Evolutionary conservation across 345 rosid species (phyloP).

Genomic region (Brassica juncea): DNA sequence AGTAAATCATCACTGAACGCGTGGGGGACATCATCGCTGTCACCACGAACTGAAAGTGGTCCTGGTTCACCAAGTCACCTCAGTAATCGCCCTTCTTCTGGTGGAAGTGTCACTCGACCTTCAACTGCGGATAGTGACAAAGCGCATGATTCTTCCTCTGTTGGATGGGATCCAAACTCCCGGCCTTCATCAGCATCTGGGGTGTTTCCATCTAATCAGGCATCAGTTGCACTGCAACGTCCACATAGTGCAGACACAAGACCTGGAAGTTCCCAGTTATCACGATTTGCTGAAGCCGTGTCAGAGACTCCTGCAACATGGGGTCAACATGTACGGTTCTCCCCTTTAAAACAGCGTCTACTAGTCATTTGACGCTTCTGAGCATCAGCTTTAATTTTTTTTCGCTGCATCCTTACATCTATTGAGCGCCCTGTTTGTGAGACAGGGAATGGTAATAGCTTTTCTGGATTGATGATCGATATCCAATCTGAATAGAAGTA

Average conservation of each 20-base stretch:
- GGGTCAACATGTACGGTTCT: constrained; percentile 52
- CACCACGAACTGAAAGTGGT: constrained; percentile 74
- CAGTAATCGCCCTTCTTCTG: constrained; percentile 93
- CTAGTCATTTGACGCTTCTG: background rate
- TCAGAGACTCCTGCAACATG: constrained; percentile 69
- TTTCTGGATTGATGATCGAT: background rate
- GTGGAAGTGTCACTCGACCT: constrained; percentile 89
- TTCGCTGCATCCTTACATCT: background rate
- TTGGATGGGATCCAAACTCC: constrained; percentile 76
- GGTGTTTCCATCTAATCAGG: constrained; percentile 67
- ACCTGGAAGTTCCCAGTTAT: constrained; percentile 95
- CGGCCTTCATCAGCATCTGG: constrained; percentile 98
- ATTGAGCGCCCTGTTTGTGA: constrained; percentile 12
- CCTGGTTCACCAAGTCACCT: constrained; percentile 75
- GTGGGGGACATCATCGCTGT: constrained; percentile 75
- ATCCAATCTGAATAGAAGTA: background rate
- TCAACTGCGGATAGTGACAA: constrained; percentile 91
- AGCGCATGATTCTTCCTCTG: constrained; percentile 57
- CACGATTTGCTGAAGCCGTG: constrained; percentile 85
- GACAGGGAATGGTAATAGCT: constrained; percentile 1
- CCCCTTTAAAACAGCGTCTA: constrained; percentile 1
- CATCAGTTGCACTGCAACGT: constrained; percentile 64
- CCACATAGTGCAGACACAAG: constrained; percentile 99
- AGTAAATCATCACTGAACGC: constrained; percentile 78
- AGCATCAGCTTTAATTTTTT: background rate